phyloP scores from a whole-genome alignment of 805 yeast genomes.

The Teunomyces tritomae region DNA sequence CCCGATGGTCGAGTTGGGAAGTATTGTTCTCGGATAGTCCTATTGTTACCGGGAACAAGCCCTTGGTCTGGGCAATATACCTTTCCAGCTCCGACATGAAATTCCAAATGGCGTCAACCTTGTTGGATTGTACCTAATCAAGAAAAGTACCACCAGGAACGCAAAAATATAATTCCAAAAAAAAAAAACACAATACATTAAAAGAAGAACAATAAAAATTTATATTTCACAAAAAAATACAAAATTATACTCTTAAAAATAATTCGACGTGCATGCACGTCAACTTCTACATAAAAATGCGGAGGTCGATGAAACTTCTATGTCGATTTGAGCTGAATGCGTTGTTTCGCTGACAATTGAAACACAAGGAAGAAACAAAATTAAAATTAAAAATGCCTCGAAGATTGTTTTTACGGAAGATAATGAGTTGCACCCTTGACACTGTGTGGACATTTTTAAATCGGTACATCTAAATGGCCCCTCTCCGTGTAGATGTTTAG shows the following conservation, averaged over 20 bases:
- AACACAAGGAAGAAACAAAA: neutral
- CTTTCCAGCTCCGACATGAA: neutral
- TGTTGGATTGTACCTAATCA: neutral
- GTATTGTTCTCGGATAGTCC: neutral
- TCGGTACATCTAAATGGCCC: too few species aligned
- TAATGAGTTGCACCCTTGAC: neutral
- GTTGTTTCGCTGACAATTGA: neutral
- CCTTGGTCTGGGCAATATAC: neutral
- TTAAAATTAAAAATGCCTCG: neutral
- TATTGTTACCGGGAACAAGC: neutral
- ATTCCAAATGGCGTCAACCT: neutral
- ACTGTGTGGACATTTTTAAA: too few species aligned
- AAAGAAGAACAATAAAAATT: neutral
- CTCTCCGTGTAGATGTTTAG: too few species aligned
- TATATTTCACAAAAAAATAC: neutral
- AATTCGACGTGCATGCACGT: neutral
- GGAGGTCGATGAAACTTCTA: slow-evolving; percentile 1
- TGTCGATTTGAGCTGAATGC: neutral
- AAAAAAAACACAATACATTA: neutral
- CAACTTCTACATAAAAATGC: neutral
- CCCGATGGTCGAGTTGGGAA: neutral
- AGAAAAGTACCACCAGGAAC: neutral
- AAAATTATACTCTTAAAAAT: neutral
- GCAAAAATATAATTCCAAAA: neutral
- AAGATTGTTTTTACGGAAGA: neutral